Evolutionary conservation across 2,329 filamentous ascomycete species (phyloP), one percentile per base, ranked within the genome.

Genomic region (Arthroderma sp.): DNA sequence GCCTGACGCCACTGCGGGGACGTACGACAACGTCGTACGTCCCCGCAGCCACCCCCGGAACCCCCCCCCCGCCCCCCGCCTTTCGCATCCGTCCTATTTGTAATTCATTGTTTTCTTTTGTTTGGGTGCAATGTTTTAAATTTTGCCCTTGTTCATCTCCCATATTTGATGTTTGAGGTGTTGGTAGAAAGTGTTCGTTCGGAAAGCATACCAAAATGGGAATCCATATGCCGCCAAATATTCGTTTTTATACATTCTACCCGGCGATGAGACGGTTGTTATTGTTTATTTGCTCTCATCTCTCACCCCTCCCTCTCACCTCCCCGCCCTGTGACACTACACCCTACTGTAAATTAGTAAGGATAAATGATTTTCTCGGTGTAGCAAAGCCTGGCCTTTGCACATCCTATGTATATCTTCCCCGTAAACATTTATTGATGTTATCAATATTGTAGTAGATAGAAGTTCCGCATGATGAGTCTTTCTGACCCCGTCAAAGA

Each of bases 221-320:
- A 54, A 54, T 39, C 51, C 47, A 51, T 51, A 51, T 51, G 25
- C 47, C 13, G 28, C 28, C 47, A 51, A 47, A 11, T 47, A 28
- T 25, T 51, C n/a, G 17, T 54, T 37, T 37, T 35, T 39, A 38
- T 25, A 54, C 13, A 39, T 37, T 38, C 51, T 38, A 35, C 39
- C 33, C 13, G 21, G 31, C 37, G 51, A 54, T 38, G 31, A 9
- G 11, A 39, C 23, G 51, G 31, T 38, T 54, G 25, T 39, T 38
- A 7, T 39, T 37, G 15, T 51, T 51, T 51, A 15, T 8, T 54
- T 64, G 64, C 67, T 64, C 62, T 63, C 64, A 63, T 65, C 64
- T 60, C 63, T 64, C 64, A n/a, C 65, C 60, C 65, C 39, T 19
- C 41, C 41, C 38, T 56, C 33, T 37, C 55, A 56, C 33, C 39